These are phyloP conservation scores for Meira miltonrushii DNA, from an alignment of 1,284 basidiomycete species.

Conservation along the genomic window DNA sequence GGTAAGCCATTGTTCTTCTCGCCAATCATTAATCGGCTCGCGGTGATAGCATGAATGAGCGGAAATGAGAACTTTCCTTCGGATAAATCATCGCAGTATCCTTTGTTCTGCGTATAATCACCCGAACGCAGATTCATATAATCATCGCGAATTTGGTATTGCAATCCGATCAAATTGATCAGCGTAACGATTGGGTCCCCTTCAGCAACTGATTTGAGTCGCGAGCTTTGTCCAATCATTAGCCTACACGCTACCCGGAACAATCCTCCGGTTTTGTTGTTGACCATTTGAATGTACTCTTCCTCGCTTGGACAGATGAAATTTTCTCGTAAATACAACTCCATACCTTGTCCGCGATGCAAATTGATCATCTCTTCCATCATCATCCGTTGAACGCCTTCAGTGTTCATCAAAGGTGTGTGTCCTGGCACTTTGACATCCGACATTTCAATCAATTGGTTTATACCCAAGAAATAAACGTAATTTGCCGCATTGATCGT, in stretches of 20 bases:
- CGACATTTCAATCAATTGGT: constrained; percentile 60
- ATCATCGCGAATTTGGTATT: constrained; percentile 95
- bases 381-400: constrained; percentile 24
- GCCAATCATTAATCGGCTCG: constrained; percentile 14
- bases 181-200: constrained; percentile 61
- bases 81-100: constrained; percentile 87
- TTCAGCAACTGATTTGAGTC: neutral
- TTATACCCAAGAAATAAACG: constrained; percentile 70
- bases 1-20: constrained; percentile 2
- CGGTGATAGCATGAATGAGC: constrained; percentile 76
- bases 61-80: constrained; percentile 97
- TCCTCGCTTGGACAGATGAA: constrained; percentile 88
- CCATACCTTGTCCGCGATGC: constrained; percentile 91
- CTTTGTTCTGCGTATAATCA: constrained; percentile 84
- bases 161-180: constrained; percentile 87
- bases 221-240: constrained; percentile 69
- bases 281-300: constrained; percentile 92
- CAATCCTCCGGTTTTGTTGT: constrained; percentile 96
- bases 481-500: constrained; percentile 98
- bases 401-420: neutral
- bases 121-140: constrained; percentile 88
- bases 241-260: constrained; percentile 88
- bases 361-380: constrained; percentile 71
- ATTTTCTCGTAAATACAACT: constrained; percentile 89
- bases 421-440: neutral